Evolutionary conservation across 768 basidiomycete genomes (phyloP).

Genomic region (Termitomyces sp.): DNA sequence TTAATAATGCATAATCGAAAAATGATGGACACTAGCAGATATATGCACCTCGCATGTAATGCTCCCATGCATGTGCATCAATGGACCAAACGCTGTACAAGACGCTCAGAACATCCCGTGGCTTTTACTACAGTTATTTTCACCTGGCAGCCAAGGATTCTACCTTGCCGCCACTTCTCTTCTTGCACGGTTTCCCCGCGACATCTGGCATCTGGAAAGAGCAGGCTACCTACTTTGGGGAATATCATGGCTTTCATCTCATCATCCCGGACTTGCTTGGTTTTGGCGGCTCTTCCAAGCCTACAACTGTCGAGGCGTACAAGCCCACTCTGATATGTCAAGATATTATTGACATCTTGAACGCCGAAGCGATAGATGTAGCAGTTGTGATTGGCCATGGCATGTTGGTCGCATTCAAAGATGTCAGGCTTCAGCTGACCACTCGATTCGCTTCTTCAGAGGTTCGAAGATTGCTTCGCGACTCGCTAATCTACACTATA

Average conservation of each 20-base stretch:
- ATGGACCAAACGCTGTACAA: slow-evolving; percentile 19
- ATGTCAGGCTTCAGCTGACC: neutral
- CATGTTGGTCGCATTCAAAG: slow-evolving; percentile 11
- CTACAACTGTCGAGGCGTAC: slow-evolving; percentile 32
- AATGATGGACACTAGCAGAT: neutral
- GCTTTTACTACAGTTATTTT: slow-evolving; percentile 35
- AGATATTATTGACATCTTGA: slow-evolving; percentile 37
- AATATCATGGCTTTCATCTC: slow-evolving; percentile 33
- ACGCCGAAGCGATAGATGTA: slow-evolving; percentile 26
- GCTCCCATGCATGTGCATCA: neutral
- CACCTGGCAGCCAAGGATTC: slow-evolving; percentile 19
- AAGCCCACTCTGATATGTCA: slow-evolving; percentile 28
- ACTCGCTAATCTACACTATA: slow-evolving; percentile 30
- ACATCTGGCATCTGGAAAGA: slow-evolving; percentile 33
- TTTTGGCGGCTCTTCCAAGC: slow-evolving; percentile 44
- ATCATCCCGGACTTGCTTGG: slow-evolving; percentile 47
- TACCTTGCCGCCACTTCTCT: slow-evolving; percentile 29
- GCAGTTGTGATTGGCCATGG: slow-evolving; percentile 40
- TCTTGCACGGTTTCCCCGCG: slow-evolving; percentile 44
- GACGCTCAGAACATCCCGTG: slow-evolving; percentile 27
- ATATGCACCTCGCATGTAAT: neutral
- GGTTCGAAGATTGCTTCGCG: slow-evolving; percentile 30
- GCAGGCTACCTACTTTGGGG: slow-evolving; percentile 32
- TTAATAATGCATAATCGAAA: neutral
- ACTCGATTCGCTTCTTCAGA: slow-evolving; percentile 18